Percentiles rank a stretch among this genome's conserved stretches.
These are phyloP conservation scores for Austroboletus novae-zelandiae DNA, from an alignment of 1,284 basidiomycete genomes.

Conservation along the genomic window DNA sequence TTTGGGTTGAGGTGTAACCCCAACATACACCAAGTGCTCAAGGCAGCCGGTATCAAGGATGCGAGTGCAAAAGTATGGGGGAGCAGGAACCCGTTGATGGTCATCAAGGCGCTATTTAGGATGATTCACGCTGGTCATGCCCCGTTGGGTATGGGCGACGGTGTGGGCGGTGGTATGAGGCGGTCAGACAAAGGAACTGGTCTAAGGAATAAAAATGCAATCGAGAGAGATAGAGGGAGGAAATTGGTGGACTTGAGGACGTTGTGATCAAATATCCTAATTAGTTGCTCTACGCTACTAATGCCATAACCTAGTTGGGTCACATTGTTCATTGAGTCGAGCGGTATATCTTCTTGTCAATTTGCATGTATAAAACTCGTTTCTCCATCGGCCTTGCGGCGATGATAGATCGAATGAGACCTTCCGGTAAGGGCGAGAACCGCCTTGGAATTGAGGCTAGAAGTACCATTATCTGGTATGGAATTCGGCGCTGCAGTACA, in stretches of 20 bases:
- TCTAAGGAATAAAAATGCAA: constrained; percentile 57
- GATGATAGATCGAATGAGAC: too few species aligned
- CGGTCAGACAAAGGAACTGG: constrained; percentile 69
- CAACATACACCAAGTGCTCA: constrained; percentile 83
- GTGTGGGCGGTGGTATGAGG: constrained; percentile 66
- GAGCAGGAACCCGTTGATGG: constrained; percentile 77
- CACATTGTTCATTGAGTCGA: too few species aligned
- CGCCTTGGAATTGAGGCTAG: too few species aligned
- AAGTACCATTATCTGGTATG: too few species aligned
- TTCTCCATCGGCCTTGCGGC: too few species aligned
- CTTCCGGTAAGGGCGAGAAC: too few species aligned
- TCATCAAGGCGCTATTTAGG: constrained; percentile 49
- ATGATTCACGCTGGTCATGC: constrained; percentile 72
- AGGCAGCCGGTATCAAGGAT: constrained; percentile 93
- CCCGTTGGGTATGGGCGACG: constrained; percentile 75
- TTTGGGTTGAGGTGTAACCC: constrained; percentile 93
- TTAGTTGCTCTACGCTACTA: background rate
- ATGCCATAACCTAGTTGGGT: too few species aligned
- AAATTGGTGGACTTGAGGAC: constrained; percentile 60
- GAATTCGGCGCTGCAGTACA: too few species aligned
- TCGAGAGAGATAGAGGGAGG: constrained; percentile 73
- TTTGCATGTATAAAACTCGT: too few species aligned
- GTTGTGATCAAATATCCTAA: constrained; percentile 28
- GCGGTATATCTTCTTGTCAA: too few species aligned
- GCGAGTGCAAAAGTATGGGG: constrained; percentile 93